Evolutionary conservation across 139 green algal species (phyloP).

Genomic region (Chlorella sp.): DNA sequence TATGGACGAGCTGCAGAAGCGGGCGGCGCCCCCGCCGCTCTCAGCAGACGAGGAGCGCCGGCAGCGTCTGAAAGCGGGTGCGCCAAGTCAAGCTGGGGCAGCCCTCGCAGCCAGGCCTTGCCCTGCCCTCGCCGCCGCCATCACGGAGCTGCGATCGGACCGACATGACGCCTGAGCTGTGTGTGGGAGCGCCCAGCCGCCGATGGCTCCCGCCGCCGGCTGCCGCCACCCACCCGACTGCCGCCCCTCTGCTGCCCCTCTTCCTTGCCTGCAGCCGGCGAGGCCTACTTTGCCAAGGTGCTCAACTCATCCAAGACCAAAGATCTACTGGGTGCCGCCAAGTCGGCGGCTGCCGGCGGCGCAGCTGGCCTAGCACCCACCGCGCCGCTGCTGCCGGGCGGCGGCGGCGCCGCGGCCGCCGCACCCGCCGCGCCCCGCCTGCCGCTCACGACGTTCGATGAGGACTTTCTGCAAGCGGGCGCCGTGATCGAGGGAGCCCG

Average conservation of each 20-base stretch:
- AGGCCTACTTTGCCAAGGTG: constrained; percentile 37
- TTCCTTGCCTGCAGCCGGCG: not conserved
- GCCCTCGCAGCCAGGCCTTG: not conserved
- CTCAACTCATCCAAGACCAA: constrained; percentile 23
- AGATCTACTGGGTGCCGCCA: constrained; percentile 24
- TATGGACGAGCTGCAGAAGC: constrained; percentile 12
- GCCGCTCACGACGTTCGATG: constrained; percentile 19
- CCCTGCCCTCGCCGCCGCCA: too few relatives aligned
- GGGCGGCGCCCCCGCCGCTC: not conserved
- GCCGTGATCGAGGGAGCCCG: constrained; percentile 17
- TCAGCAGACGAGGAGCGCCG: constrained; percentile 27
- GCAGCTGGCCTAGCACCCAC: too few relatives aligned
- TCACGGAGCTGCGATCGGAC: not conserved
- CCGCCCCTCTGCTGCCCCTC: not conserved
- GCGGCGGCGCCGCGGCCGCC: not conserved
- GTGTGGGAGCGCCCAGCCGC: not conserved
- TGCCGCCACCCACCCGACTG: not conserved
- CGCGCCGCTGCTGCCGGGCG: not conserved
- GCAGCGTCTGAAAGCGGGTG: constrained; percentile 30
- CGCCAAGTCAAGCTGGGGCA: not conserved
- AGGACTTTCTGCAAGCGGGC: constrained; percentile 17
- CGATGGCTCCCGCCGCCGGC: not conserved
- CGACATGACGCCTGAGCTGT: too few relatives aligned
- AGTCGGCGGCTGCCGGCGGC: not conserved
- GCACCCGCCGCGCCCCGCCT: not conserved